Conservation (phyloP, 768 basidiomycete species). For the Mycena rosella region DNA sequence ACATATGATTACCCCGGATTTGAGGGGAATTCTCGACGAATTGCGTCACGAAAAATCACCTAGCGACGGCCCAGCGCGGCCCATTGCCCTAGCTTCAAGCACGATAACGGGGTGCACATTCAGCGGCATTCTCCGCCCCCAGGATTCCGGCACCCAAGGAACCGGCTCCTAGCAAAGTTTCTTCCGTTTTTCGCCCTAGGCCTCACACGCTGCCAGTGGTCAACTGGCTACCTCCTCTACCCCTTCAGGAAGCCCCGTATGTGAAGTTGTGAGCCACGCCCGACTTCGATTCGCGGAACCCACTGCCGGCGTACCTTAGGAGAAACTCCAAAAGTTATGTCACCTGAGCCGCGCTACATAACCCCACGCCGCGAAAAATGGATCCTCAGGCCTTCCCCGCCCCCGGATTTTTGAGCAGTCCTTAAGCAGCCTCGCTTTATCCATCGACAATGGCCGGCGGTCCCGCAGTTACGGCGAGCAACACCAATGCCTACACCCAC, state of each 20-base stretch:
- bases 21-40: slow-evolving; percentile 25
- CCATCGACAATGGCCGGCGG: slow-evolving; percentile 43
- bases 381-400: slow-evolving; percentile 47
- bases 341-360: slow-evolving; percentile 46
- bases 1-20: slow-evolving; percentile 23
- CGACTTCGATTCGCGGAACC: not conserved
- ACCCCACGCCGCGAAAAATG: slow-evolving; percentile 27
- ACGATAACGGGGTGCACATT: too few species aligned
- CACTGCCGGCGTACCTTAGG: slow-evolving; percentile 38
- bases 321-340: slow-evolving; percentile 37
- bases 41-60: not conserved
- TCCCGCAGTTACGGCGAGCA: slow-evolving; percentile 31
- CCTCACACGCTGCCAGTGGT: not conserved
- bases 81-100: not conserved
- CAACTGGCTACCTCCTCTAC: slow-evolving; percentile 11
- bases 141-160: not conserved
- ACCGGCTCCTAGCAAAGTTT: not conserved
- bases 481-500: slow-evolving; percentile 45
- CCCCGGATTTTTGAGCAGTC: slow-evolving; percentile 40
- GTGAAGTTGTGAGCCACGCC: not conserved
- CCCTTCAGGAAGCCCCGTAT: slow-evolving; percentile 3
- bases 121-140: too few species aligned
- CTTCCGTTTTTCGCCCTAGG: not conserved
- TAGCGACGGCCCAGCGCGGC: not conserved
- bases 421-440: too few species aligned